Evolutionary conservation across 1,139 yeast species (phyloP).

Genomic region (Fermentozyma sake): DNA sequence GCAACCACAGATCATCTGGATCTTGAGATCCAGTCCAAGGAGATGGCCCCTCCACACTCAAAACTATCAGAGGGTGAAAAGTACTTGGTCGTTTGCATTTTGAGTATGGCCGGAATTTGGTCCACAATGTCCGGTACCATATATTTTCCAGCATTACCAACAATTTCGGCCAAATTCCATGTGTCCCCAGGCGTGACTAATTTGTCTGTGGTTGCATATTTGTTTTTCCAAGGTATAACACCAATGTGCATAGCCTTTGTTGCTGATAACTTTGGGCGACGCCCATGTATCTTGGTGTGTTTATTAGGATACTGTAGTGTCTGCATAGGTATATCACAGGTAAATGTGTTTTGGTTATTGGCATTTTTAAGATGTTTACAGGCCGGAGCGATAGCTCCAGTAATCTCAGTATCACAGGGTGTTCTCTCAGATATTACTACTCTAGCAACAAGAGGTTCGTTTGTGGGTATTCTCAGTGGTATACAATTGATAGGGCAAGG

Average conservation of each 20-base stretch:
- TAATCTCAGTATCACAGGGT: conserved; percentile 63
- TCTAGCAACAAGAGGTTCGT: conserved; percentile 58
- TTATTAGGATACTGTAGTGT: conserved; percentile 13
- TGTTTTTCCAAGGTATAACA: conserved; percentile 60
- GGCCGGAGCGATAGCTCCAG: conserved; percentile 67
- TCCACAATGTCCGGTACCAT: conserved; percentile 69
- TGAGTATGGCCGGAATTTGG: conserved; percentile 40
- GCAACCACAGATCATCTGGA: no score
- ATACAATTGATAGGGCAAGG: conserved; percentile 69
- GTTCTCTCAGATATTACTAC: conserved; percentile 65
- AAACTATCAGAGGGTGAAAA: conserved; percentile 15
- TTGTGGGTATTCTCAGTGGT: conserved; percentile 59
- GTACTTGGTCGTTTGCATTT: conserved; percentile 15
- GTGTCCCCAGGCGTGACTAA: conserved; percentile 55
- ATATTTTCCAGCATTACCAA: conserved; percentile 67
- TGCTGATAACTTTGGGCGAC: conserved; percentile 65
- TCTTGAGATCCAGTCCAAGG: no score
- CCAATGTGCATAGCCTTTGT: conserved; percentile 30
- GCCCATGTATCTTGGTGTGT: conserved; percentile 39
- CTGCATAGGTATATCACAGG: conserved; percentile 23
- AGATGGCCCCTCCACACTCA: conserved; percentile 13
- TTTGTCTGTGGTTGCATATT: conserved; percentile 65
- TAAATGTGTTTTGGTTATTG: conserved; percentile 22
- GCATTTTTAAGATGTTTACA: conserved; percentile 58
- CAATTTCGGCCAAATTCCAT: conserved; percentile 46